Base-by-base conservation (phyloP, 805 yeast genomes). In the Candida maesae region DNA sequence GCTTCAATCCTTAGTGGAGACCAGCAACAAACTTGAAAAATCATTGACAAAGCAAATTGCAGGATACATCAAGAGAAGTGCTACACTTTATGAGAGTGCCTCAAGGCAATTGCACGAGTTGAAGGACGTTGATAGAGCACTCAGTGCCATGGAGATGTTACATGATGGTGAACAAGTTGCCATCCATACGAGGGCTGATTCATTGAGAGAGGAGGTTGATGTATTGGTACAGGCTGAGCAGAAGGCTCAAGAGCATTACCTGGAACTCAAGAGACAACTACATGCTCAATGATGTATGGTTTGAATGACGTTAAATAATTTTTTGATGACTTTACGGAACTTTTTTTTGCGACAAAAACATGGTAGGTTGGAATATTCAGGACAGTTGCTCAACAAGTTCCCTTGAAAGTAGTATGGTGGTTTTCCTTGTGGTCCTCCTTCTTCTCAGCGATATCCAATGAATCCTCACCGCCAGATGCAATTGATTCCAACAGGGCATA, bases 401-500 rank as follows among this genome's bases (percentile, higher is more conserved):
- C 61, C 42, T 52, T 57, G 52, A 55, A 57, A 25, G 59, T 55
- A 7, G 44, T 39, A 30, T 57, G 61, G 35, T 57, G 51, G 23
- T 53, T 47, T 11, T 39, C 34, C 30, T 44, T 42, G 36, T 57
- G 61, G 14, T 57, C 52, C 14, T 44, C 37, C 28, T 49, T 20
- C 32, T 46, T 30, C n/a, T 41, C 43, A 18, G 41, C 13, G 4
- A 34, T 23, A 7, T 51, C 49, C 6, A 28, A 32, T n/a, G 67
- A 68, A 39, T 65, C 71, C 42, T 69, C 69, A 23, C 80, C 84
- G 41, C 73, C 77, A 39, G 75, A 72, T 13, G 84, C 78, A 57
- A 79, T 70, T 15, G 79, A 63, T 33, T 70, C 57, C 45, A 79
- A 63, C 61, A 78, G 66, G 31, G 71, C 65, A 57, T 76, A 74